These are phyloP conservation scores for Posidonia australis DNA, from an alignment of 106 monocot species.

Conservation along the genomic window DNA sequence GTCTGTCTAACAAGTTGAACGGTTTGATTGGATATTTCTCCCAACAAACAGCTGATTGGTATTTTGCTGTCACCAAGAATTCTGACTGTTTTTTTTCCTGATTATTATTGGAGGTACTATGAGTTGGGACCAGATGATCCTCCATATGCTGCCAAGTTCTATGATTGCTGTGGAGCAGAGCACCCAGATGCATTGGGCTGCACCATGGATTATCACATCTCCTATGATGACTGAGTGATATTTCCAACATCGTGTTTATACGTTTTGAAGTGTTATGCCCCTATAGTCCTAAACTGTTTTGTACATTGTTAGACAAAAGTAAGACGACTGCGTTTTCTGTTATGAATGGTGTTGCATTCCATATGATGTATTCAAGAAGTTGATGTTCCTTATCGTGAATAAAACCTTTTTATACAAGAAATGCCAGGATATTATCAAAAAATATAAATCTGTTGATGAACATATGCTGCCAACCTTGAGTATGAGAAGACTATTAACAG, in stretches of 20 bases:
- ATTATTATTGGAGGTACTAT: constrained; percentile 55
- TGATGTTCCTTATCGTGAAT: no score
- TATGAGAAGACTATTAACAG: no score
- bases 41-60: neutral
- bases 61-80: neutral
- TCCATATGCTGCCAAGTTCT: constrained; percentile 94
- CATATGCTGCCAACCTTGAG: no score
- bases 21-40: neutral
- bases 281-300: no score
- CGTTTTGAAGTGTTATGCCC: neutral
- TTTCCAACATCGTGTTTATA: neutral
- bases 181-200: constrained; percentile 78
- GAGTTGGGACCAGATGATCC: constrained; percentile 87
- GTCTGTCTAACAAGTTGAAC: neutral
- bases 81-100: neutral
- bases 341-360: neutral
- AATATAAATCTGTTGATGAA: no score
- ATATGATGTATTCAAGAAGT: neutral
- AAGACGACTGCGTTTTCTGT: neutral
- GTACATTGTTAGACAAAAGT: no score
- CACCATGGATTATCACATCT: constrained; percentile 51
- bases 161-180: constrained; percentile 97
- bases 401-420: no score
- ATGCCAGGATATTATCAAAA: no score
- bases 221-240: constrained; percentile 52